Percentiles rank a stretch among this genome's conserved stretches.
These are phyloP conservation scores for Moesziomyces globuligerus DNA, from an alignment of 1,284 basidiomycete genomes.

Conservation along the genomic window DNA sequence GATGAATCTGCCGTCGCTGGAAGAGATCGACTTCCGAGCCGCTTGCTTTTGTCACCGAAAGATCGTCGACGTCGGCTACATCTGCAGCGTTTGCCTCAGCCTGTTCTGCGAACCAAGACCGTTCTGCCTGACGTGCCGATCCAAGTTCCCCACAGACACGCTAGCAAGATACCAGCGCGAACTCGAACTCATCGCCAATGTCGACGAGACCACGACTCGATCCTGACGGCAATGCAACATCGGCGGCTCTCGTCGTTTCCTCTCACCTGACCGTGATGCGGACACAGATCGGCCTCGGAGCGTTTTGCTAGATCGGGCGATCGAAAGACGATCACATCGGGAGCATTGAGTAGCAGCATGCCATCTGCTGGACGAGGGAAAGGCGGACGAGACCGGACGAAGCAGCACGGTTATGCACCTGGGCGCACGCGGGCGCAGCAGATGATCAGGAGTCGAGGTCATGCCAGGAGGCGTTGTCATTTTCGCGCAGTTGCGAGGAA, in stretches of 20 bases:
- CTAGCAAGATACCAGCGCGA: conserved; percentile 29
- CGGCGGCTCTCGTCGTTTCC: no score
- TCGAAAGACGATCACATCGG: no score
- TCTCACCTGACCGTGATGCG: no score
- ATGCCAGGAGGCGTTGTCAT: neutral
- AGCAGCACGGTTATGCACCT: no score
- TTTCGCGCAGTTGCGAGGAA: neutral
- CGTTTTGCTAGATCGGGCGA: neutral
- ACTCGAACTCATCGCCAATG: conserved; percentile 15
- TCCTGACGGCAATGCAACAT: neutral
- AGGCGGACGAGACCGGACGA: no score
- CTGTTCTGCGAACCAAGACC: conserved; percentile 46
- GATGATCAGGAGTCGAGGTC: neutral
- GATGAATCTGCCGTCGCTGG: conserved; percentile 87
- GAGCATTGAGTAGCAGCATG: no score
- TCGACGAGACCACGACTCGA: neutral
- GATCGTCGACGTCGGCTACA: conserved; percentile 95
- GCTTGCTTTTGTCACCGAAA: conserved; percentile 99
- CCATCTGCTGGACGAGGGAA: no score
- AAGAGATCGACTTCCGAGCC: conserved; percentile 94
- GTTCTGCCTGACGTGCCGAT: conserved; percentile 42
- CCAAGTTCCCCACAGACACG: conserved; percentile 36
- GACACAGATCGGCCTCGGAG: no score
- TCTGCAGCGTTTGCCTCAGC: conserved; percentile 73
- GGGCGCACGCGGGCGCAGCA: no score